These are phyloP conservation scores for Saturnispora dispora DNA, from an alignment of 805 yeast species.

Conservation along the genomic window DNA sequence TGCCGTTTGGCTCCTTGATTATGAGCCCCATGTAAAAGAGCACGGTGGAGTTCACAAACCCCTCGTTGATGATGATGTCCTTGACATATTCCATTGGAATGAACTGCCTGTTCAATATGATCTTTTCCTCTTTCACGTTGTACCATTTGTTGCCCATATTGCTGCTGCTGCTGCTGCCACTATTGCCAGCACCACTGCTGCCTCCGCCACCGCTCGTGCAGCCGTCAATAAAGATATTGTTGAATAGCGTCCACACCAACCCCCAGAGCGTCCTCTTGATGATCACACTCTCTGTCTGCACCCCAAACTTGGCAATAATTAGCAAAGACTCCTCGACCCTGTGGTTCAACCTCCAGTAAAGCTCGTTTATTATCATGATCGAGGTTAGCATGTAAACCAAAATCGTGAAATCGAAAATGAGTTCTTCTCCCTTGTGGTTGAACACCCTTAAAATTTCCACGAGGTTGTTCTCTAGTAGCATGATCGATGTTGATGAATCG, in stretches of 20 bases:
- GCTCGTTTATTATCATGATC: slow-evolving; percentile 13
- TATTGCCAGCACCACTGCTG: not conserved
- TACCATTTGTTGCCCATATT: not conserved
- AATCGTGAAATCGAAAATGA: not conserved
- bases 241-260: not conserved
- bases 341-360: slow-evolving; percentile 24
- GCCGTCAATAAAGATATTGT: not conserved
- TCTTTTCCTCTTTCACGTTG: not conserved
- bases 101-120: slow-evolving; percentile 29
- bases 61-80: slow-evolving; percentile 69
- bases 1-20: slow-evolving; percentile 29
- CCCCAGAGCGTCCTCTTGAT: slow-evolving; percentile 17
- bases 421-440: not conserved
- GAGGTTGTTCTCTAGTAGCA: not conserved
- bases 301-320: slow-evolving; percentile 39
- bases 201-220: not conserved
- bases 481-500: not conserved
- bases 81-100: slow-evolving; percentile 48
- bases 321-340: slow-evolving; percentile 35
- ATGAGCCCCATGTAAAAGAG: slow-evolving; percentile 55
- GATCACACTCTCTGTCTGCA: slow-evolving; percentile 33
- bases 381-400: slow-evolving; percentile 1
- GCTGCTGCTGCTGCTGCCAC: not conserved
- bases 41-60: slow-evolving; percentile 59
- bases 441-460: not conserved